Evolutionary conservation across 2,329 filamentous ascomycete species (phyloP), one percentile per base, ranked within the genome.

Genomic region (Colletotrichum tropicale): DNA sequence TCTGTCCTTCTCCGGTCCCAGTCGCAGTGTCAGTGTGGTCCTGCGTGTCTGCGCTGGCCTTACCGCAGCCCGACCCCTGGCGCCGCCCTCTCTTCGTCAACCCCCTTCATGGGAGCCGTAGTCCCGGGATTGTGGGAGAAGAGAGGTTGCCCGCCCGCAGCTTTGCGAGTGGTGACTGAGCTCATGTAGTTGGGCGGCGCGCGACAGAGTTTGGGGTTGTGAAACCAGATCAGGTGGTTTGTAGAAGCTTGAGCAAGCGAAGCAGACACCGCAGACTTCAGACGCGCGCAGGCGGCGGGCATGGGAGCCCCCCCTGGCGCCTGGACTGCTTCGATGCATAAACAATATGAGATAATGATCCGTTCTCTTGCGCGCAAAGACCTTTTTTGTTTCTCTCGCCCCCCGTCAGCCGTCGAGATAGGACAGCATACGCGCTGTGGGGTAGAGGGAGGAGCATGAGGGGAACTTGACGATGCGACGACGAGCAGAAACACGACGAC

Each of bases 151-250:
- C 28, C 32, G 38, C 56, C 38, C 38, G 38, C 38, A 48, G 38
- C 38, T 48, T 48, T 48, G 38, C 38, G 38, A 48, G 38, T 48
- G 38, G 38, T 48, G 38, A 48, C 38, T 48, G 38, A n/a, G 38
- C 38, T 18, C 32, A 28, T 48, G 30, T 38, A 62, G 62, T 75
- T 68, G 70, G 73, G 43, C 56, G 21, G 55, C 24, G 52, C 12
- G 28, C 18, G 66, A 68, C 56, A 75, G 58, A 73, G 70, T 75
- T 75, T 75, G 28, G 64, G 64, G 70, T 73, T 58, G 26, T 73
- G 70, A 75, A 75, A 75, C 73, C 70, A 60, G 32, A 68, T 69
- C 58, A 73, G 73, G 64, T 43, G 58, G 30, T 67, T 69, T 56
- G 28, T 21, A 36, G 32, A 65, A 73, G 66, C 24, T 66, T 52